Base-by-base conservation (phyloP, 805 yeast genomes). In the Yarrowia alimentaria region DNA sequence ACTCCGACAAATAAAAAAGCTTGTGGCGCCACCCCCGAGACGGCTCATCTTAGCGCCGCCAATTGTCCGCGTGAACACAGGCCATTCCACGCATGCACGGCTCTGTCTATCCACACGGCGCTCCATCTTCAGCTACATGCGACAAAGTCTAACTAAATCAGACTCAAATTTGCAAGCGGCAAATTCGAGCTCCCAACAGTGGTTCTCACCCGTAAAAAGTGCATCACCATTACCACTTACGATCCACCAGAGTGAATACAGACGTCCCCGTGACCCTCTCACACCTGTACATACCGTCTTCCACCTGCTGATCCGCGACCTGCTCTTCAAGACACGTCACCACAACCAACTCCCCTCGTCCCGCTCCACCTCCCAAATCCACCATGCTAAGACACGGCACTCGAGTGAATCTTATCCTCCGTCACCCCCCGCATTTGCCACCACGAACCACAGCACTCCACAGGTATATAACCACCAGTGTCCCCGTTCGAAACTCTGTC, bases 371-470 rank as follows among this genome's bases (percentile, higher is more conserved):
- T 26, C 47, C 33, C 47, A 28, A 26, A 26, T 26, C 29, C 29
- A 40, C 47, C 25, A 40, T 40, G 47, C 33, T 40, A 26, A 40
- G 47, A 40, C 47, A 40, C 47, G 47, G 47, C 47, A 40, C 47
- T 40, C 47, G 47, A 24, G 47, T 40, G 47, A 40, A 40, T 40
- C 47, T 40, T 40, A 40, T 40, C 47, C 28, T 40, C 14, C 32
- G 47, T 13, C 47, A 40, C 32, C 25, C 47, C 47, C 33, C 47
- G 33, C 47, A 40, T 40, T 40, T 28, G 47, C 47, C 33, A 28
- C 47, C 33, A 11, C 47, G 33, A 40, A 40, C 33, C 33, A 19
- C 33, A 26, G 18, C 47, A 26, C 33, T 40, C 18, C 47, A 40
- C 13, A 18, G 47, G 33, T 40, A 40, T 40, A 40, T 40, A 40